Evolutionary conservation across 1,139 yeast species (phyloP).

Genomic region (Zygosaccharomyces sapae): DNA sequence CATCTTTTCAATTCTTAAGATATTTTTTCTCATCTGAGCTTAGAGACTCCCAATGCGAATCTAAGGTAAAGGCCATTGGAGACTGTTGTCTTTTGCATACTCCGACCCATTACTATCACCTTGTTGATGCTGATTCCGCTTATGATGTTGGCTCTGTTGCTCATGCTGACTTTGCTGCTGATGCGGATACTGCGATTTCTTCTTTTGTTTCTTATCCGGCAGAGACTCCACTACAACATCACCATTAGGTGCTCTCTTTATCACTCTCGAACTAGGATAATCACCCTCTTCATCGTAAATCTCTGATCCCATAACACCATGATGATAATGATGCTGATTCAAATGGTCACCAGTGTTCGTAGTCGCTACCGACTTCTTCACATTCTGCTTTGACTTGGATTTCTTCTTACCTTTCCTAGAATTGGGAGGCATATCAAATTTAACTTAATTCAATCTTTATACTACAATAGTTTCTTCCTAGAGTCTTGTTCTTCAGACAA

Average conservation of each 20-base stretch:
- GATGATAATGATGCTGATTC: not conserved
- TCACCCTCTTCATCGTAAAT: slow-evolving; percentile 56
- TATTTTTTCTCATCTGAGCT: slow-evolving; percentile 56
- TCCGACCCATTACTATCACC: too few species aligned
- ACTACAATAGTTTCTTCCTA: too few species aligned
- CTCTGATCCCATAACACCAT: slow-evolving; percentile 39
- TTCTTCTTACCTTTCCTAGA: slow-evolving; percentile 32
- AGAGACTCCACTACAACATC: slow-evolving; percentile 58
- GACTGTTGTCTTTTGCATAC: slow-evolving; percentile 44
- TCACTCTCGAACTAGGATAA: slow-evolving; percentile 68
- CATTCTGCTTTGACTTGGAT: slow-evolving; percentile 22
- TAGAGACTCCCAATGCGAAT: slow-evolving; percentile 62
- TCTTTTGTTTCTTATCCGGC: slow-evolving; percentile 9
- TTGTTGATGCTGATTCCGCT: too few species aligned
- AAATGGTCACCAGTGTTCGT: not conserved
- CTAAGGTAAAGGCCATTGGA: slow-evolving; percentile 26
- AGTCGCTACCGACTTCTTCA: slow-evolving; percentile 12
- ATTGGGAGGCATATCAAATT: slow-evolving; percentile 23
- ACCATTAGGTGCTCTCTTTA: slow-evolving; percentile 69
- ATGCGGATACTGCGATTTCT: not conserved
- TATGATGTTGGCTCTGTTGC: too few species aligned
- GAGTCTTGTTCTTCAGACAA: too few species aligned
- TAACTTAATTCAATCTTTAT: too few species aligned
- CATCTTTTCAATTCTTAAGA: slow-evolving; percentile 64
- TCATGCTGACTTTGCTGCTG: not conserved